Evolutionary conservation across 495 filamentous ascomycete genomes (phyloP).

Genomic region (Talaromyces proteolyticus): DNA sequence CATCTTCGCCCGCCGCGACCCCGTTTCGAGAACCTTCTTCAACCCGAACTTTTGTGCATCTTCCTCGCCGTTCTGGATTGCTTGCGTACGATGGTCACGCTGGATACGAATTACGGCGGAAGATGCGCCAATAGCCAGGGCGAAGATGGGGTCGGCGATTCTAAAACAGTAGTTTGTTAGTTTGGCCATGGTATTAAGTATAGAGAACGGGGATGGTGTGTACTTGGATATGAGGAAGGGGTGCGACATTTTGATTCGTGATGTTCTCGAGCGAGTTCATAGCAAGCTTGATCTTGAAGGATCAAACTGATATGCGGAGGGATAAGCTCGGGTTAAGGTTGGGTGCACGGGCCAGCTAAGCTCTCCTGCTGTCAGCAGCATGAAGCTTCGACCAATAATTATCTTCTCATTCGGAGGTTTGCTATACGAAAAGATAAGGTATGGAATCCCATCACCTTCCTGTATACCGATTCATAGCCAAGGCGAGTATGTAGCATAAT

Average conservation of each 20-base stretch:
- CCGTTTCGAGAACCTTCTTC: conserved; percentile 21
- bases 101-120: conserved; percentile 54
- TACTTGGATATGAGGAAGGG: conserved; percentile 40
- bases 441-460: no score
- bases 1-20: conserved; percentile 25
- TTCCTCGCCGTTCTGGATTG: conserved; percentile 27
- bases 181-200: neutral
- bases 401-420: no score
- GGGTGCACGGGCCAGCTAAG: no score
- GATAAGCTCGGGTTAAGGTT: neutral
- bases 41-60: conserved; percentile 13
- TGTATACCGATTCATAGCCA: no score
- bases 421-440: no score
- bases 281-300: neutral
- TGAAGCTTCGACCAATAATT: no score
- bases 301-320: neutral
- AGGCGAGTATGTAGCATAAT: no score
- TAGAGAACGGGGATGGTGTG: conserved; percentile 2
- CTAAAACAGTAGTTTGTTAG: conserved; percentile 42
- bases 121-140: conserved; percentile 68
- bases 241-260: conserved; percentile 1
- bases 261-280: neutral
- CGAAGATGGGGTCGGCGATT: conserved; percentile 80
- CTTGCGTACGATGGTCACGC: conserved; percentile 68
- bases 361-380: no score